Conservation (phyloP, 2,329 filamentous ascomycete genomes). For the Chrysoporthe puriensis region DNA sequence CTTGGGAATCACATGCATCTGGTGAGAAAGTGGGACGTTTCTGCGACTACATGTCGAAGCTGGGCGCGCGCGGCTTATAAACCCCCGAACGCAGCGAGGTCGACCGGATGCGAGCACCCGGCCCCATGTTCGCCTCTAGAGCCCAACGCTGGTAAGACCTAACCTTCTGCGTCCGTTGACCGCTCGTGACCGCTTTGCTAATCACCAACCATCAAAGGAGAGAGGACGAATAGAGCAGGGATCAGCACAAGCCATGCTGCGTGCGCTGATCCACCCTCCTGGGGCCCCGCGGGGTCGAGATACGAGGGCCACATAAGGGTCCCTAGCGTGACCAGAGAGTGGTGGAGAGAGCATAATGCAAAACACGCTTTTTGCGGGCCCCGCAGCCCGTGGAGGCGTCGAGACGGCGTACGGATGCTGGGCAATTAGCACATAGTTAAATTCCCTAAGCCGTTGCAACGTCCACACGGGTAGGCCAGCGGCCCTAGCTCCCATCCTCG, state of each 20-base stretch:
- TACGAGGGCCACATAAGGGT: background rate
- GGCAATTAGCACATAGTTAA: too few species aligned
- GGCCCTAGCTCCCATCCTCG: too few species aligned
- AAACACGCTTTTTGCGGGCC: too few species aligned
- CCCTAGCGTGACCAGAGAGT: background rate
- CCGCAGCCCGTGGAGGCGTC: too few species aligned
- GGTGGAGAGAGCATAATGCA: background rate
- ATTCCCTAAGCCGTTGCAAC: too few species aligned
- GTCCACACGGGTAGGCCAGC: too few species aligned
- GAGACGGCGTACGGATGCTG: too few species aligned
- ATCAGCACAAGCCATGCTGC: background rate
- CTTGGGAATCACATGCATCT: background rate
- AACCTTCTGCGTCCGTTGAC: background rate
- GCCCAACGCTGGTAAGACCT: conserved; percentile 1
- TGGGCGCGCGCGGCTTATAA: conserved; percentile 6
- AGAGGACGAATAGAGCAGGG: background rate
- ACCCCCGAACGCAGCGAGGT: conserved; percentile 2
- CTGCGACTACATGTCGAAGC: background rate
- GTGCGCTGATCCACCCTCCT: background rate
- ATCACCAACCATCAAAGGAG: background rate
- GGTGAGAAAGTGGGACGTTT: background rate
- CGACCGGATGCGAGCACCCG: conserved; percentile 1
- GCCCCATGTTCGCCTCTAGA: background rate
- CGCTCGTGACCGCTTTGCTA: conserved; percentile 1
- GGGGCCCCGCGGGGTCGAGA: conserved; percentile 6